Conservation (phyloP, 192 early-diverging fungal genomes). For the Chytriomyces sp. region DNA sequence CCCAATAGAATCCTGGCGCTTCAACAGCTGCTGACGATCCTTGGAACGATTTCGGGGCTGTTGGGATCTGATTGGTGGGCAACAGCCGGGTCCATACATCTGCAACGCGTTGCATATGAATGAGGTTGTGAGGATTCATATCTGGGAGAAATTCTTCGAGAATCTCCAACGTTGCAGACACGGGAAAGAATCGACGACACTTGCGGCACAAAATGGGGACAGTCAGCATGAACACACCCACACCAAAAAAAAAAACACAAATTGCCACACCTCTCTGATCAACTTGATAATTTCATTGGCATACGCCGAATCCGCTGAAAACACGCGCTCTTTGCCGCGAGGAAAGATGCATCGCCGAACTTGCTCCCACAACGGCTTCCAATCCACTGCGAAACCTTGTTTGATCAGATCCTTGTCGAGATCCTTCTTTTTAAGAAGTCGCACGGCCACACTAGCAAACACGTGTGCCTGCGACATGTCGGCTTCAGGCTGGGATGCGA, state of each 20-base stretch:
- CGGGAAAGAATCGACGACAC: slow-evolving; percentile 69
- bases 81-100: slow-evolving; percentile 74
- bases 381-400: slow-evolving; percentile 71
- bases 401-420: slow-evolving; percentile 63
- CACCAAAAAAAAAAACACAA: slow-evolving; percentile 21
- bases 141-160: slow-evolving; percentile 77
- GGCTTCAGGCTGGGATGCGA: slow-evolving; percentile 66
- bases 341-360: slow-evolving; percentile 64
- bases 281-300: slow-evolving; percentile 42
- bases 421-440: slow-evolving; percentile 62
- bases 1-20: slow-evolving; percentile 65
- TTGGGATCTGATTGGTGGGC: slow-evolving; percentile 52
- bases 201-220: not conserved
- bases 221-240: not conserved
- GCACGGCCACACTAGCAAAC: slow-evolving; percentile 63
- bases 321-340: slow-evolving; percentile 69
- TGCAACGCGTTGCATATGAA: slow-evolving; percentile 60
- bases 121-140: slow-evolving; percentile 70
- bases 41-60: not conserved
- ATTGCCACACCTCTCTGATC: slow-evolving; percentile 27
- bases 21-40: slow-evolving; percentile 30
- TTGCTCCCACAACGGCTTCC: slow-evolving; percentile 75
- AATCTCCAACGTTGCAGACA: slow-evolving; percentile 71
- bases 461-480: slow-evolving; percentile 68
- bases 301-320: slow-evolving; percentile 56